Base-by-base conservation (phyloP, 345 rosid genomes). In the Theobroma cacao region DNA sequence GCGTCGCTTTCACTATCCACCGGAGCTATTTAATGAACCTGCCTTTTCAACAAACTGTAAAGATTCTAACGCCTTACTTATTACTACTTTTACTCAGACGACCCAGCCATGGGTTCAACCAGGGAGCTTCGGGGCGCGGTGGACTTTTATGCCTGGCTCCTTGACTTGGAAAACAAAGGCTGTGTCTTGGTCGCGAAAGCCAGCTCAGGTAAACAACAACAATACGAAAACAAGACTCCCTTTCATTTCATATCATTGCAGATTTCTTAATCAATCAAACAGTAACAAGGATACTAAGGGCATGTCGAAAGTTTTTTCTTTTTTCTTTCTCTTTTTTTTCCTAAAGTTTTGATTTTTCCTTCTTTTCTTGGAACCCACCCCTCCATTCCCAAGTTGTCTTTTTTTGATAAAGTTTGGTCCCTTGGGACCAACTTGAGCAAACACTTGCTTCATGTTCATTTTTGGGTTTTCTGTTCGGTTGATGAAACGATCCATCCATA, bases 1-100 rank as follows among this genome's bases (percentile, higher is more conserved):
- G 74, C 26, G 74, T 70, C 74, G 59, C 74, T 72, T 72, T 72
- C 75, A 52, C 47, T 13, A 53, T 72, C 65, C 76, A 73, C 76
- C 76, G 76, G 64, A 73, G 65, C 36, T 73, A 73, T 73, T 55
- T 36, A 56, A 69, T 69, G 58, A 47, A 45, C 50, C 36, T n/a
- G 71, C 31, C 3, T 30, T 22, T 40, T 41, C 71, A 66, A 40
- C 50, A 47, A 66, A 40, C 71, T 66, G n/a, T 20, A n/a, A 22
- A 40, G 71, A 66, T 65, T 65, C 70, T n/a, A 65, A 65, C 70
- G 48, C 48, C 70, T 38, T 11, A 26, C n/a, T 11, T 33, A 52
- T 55, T 71, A 36, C 31, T 40, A 36, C 45, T 17, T 12, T 24
- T 53, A 17, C 7, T 9, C 55, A 68, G 13, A 68, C 2, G 0